Evolutionary conservation across 305 asterid species (phyloP).

Genomic region (Fraxinus floribunda): DNA sequence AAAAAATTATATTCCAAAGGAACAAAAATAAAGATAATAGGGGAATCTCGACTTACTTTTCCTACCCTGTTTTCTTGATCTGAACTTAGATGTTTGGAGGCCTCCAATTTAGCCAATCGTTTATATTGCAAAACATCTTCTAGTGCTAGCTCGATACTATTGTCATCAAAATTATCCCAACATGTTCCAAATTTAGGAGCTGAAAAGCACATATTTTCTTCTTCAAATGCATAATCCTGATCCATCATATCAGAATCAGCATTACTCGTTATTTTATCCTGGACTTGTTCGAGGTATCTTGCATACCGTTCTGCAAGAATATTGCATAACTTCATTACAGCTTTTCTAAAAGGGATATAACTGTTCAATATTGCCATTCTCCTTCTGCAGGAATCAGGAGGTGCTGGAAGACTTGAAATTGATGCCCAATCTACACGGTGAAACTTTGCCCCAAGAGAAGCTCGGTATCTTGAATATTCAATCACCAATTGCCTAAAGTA

Average conservation of each 20-base stretch:
- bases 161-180: conserved; percentile 84
- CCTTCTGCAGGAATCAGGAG: conserved; percentile 76
- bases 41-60: conserved; percentile 45
- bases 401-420: conserved; percentile 76
- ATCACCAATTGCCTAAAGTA: conserved; percentile 73
- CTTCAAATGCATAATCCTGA: conserved; percentile 32
- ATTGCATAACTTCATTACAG: conserved; percentile 69
- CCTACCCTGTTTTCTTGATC: conserved; percentile 39
- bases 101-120: conserved; percentile 51
- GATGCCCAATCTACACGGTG: conserved; percentile 74
- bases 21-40: conserved; percentile 15
- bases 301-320: conserved; percentile 63
- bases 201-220: conserved; percentile 26
- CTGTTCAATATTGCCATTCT: conserved; percentile 72
- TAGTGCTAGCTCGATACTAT: conserved; percentile 52
- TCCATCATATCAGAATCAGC: conserved; percentile 39
- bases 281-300: conserved; percentile 54
- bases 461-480: conserved; percentile 75
- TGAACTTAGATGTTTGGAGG: conserved; percentile 28
- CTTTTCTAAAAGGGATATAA: conserved; percentile 51
- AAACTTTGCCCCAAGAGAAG: conserved; percentile 74
- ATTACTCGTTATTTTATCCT: conserved; percentile 38
- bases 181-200: conserved; percentile 29
- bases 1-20: conserved; percentile 8
- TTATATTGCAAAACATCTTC: conserved; percentile 63